Base-by-base conservation (phyloP, 2,329 filamentous ascomycete genomes). In the Penicillium hordei region DNA sequence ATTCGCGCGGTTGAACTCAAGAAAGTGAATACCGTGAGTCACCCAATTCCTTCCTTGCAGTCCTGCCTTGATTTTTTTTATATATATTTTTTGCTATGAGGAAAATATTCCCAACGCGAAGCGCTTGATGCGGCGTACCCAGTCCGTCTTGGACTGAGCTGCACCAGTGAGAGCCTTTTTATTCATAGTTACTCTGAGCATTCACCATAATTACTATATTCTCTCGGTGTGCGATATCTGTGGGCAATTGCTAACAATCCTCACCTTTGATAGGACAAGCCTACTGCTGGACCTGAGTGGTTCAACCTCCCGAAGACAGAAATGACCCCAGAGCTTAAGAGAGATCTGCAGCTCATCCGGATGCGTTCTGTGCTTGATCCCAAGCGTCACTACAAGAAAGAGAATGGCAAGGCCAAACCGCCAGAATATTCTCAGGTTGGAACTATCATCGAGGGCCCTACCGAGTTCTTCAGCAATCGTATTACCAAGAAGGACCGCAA, bases 361-460 rank as follows among this genome's bases (percentile, higher is more conserved):
- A 93, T 97, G 89, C 87, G 94, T 73, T 88, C 87, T 55, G 88
- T 96, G 21, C 82, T 97, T 23, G 93, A 97, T 65, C 88, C 92
- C 0, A 93, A 97, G 72, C 83, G 89, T 49, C 89, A 93, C 69
- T 96, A 96, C 81, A 95, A 93, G 74, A 97, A 97, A 75, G 88
- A 93, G 51, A 84, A 79, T 50, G 83, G 86, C 55, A 92, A 89
- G 71, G 82, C 84, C 58, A 80, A 85, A 60, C 77, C 89, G 1
- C 94, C 94, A 1, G 86, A 91, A 60, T 97, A 89, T 72, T 95
- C 90, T 21, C 91, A 96, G 68, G 86, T 96, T 29, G 94, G 93
- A 57, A 93, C 90, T 6, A 86, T 99, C 59, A 84, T 97, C 55
- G 89, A 95, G 69, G 93, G 93, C 1, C 88, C 92, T 1, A 93